Evolutionary conservation across 768 basidiomycete genomes (phyloP), one percentile per base, ranked within the genome.

Genomic region (Xerocomellus dryophilus): DNA sequence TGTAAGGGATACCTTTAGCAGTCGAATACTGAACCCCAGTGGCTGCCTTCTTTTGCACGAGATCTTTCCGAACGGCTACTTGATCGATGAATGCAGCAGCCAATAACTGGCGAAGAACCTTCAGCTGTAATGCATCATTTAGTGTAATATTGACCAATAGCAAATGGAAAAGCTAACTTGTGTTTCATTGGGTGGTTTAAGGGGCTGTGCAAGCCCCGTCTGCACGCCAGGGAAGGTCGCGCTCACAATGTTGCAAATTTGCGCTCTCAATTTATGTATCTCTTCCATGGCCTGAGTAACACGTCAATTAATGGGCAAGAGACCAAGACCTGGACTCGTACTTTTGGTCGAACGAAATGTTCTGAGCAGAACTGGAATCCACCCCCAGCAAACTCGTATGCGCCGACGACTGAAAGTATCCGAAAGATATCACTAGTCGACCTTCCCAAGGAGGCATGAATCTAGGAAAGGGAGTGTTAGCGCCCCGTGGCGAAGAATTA

Each of bases 51-150:
- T 82, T 83, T 42, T 84, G 79, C 14, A 85, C 77, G 32, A 91
- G 70, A 66, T 98, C 96, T 66, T 89, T 92, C 25, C 97, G 84
- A 14, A 95, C 80, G 8, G 97, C 97, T 14, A 98, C 84, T 70
- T 96, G 93, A 70, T 99, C 95, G 59, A 98, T 91, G 73, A 97
- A 98, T 15, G 84, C 90, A 10, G 96, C 88, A 0, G 90, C 79
- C 43, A 98, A 66, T 10, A 98, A 78, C 66, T 98, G 97, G 38
- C 90, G 82, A 11, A 99, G 76, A 17, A 91, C 84, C 69, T 96
- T 98, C 60, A 98, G 77, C 91, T 98, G 49, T 5, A 36, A n/a
- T 53, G n/a, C 52, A 32, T 48, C 53, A 12, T 2, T 56, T 14
- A 63, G 45, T 29, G 42, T 15, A 47, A 39, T 47, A 35, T 2